phyloP scores from a whole-genome alignment of 2,329 filamentous ascomycete species.

The Aureobasidium musti region DNA sequence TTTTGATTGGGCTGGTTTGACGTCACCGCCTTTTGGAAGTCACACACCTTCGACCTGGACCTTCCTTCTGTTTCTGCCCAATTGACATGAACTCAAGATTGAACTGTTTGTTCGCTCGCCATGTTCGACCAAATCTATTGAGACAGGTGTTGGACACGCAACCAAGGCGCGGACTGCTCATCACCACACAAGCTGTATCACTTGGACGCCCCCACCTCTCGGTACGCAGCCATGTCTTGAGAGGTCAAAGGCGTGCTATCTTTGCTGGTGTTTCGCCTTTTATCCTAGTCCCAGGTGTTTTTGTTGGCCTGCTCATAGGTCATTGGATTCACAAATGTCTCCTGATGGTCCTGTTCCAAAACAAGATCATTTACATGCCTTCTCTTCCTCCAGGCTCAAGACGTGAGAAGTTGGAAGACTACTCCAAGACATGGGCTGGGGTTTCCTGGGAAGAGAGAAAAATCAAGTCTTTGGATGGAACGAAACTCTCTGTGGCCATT shows the following conservation, averaged over 20 bases:
- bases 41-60: constrained; percentile 11
- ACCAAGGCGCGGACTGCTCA: not conserved
- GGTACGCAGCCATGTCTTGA: not conserved
- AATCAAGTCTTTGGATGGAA: constrained; percentile 64
- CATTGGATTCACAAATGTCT: constrained; percentile 67
- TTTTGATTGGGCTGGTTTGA: constrained; percentile 11
- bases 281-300: constrained; percentile 63
- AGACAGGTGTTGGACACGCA: not conserved
- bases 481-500: constrained; percentile 62
- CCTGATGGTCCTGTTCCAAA: constrained; percentile 76
- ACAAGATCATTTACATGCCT: constrained; percentile 80
- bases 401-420: constrained; percentile 66
- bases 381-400: constrained; percentile 70
- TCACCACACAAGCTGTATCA: not conserved
- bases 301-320: constrained; percentile 63
- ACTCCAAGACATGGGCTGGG: constrained; percentile 59
- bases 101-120: not conserved
- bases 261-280: constrained; percentile 44
- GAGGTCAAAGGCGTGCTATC: constrained; percentile 31
- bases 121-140: not conserved
- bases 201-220: not conserved
- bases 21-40: constrained; percentile 4
- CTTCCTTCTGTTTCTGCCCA: not conserved
- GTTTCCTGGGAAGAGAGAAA: constrained; percentile 68
- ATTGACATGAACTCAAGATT: constrained; percentile 16